Percentiles rank a stretch among this genome's conserved stretches.
Evolutionary conservation across 495 filamentous ascomycete species (phyloP).

Genomic region (Daldinia grandis): DNA sequence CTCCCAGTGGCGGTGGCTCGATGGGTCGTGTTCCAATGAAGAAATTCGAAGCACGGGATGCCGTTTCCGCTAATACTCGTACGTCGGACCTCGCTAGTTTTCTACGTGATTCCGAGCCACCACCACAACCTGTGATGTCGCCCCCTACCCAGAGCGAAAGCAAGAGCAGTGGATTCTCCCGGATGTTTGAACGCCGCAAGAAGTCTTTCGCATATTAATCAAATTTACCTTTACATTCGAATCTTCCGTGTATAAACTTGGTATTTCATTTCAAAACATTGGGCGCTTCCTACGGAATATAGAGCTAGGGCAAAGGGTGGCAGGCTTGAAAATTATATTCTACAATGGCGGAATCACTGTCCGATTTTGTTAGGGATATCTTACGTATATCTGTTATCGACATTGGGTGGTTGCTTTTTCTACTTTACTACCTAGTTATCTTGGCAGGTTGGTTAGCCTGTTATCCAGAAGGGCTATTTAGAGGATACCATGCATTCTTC

Average conservation of each 20-base stretch:
- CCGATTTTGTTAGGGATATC: slow-evolving; percentile 17
- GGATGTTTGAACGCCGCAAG: slow-evolving; percentile 48
- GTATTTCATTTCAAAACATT: slow-evolving; percentile 12
- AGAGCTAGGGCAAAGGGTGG: slow-evolving; percentile 4
- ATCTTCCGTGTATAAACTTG: slow-evolving; percentile 32
- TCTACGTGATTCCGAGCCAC: slow-evolving; percentile 78
- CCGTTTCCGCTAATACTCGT: slow-evolving; percentile 49
- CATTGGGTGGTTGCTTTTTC: slow-evolving; percentile 9
- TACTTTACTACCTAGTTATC: slow-evolving; percentile 9
- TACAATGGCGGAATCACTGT: not conserved
- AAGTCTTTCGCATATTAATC: slow-evolving; percentile 43
- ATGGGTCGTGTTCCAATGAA: slow-evolving; percentile 57
- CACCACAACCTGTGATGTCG: slow-evolving; percentile 47
- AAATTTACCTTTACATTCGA: slow-evolving; percentile 1
- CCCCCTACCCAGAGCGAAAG: slow-evolving; percentile 29
- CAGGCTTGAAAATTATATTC: slow-evolving; percentile 5
- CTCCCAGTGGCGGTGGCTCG: slow-evolving; percentile 21
- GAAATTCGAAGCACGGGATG: slow-evolving; percentile 62
- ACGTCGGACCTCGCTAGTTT: slow-evolving; percentile 84
- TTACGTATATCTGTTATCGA: slow-evolving; percentile 18
- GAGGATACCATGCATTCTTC: slow-evolving; percentile 24
- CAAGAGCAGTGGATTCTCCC: slow-evolving; percentile 42
- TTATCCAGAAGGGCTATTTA: not conserved
- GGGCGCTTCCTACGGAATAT: slow-evolving; percentile 10
- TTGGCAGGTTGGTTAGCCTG: not conserved